Evolutionary conservation across 139 green algal genomes (phyloP).

Genomic region (Chlorella sp.): DNA sequence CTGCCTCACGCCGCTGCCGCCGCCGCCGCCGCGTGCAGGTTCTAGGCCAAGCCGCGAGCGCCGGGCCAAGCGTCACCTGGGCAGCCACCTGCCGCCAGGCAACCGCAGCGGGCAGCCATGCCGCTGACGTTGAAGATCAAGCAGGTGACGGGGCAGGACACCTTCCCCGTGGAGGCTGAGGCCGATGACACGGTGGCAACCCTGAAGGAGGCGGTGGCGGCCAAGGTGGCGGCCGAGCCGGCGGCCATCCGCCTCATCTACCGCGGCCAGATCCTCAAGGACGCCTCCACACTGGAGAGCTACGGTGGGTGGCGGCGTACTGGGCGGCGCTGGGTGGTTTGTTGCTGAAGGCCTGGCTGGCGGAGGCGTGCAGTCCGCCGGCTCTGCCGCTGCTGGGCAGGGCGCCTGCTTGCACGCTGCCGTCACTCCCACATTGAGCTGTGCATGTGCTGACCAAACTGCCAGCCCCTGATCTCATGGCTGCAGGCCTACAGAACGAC

Average conservation of each 20-base stretch:
- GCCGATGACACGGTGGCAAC: conserved; percentile 59
- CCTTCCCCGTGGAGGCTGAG: conserved; percentile 47
- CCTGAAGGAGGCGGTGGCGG: conserved; percentile 76
- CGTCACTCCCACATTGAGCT: too few relatives aligned
- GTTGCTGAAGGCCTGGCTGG: too few relatives aligned
- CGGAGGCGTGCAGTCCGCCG: too few relatives aligned
- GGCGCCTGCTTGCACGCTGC: too few relatives aligned
- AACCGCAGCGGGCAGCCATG: background rate
- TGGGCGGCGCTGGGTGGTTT: too few relatives aligned
- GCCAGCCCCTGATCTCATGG: too few relatives aligned
- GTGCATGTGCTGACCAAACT: background rate
- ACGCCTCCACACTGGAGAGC: conserved; percentile 79
- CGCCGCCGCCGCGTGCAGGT: too few relatives aligned
- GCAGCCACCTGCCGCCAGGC: too few relatives aligned
- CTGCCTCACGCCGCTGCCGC: too few relatives aligned
- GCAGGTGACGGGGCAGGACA: conserved; percentile 3
- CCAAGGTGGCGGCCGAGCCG: conserved; percentile 41
- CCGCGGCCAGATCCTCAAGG: conserved; percentile 92
- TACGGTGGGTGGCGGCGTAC: conserved; percentile 68
- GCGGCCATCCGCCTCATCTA: conserved; percentile 90
- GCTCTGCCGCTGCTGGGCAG: too few relatives aligned
- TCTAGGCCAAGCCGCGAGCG: too few relatives aligned
- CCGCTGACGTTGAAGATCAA: conserved; percentile 13
- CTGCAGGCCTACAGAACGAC: conserved; percentile 69
- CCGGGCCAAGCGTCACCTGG: background rate